Evolutionary conservation across 441 rosid species (phyloP), one percentile per base, ranked within the genome.

Genomic region (Euphorbia schlechtendalii): DNA sequence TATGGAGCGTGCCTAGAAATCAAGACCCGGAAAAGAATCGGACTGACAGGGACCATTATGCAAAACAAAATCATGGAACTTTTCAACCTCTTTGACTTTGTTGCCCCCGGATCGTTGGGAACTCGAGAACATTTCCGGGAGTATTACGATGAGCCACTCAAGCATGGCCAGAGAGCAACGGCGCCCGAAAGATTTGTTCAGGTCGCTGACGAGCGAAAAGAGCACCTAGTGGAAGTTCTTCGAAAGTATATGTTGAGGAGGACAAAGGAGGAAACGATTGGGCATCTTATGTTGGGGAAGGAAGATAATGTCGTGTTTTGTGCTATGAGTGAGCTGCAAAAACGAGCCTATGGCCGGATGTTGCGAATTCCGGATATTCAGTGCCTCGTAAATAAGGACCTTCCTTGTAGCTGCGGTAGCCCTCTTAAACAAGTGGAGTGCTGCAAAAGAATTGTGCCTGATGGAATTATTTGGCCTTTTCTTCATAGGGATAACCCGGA

Each of bases 301-400:
- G 98, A 93, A 80, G 98, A 93, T 75, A 93, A 93, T 68, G 96
- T 88, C 8, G 90, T 93, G 28, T 93, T 93, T 59, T 93, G 98
- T 70, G 81, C 92, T 61, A 93, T 93, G 98, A 90, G 98, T 61
- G 89, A 84, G 72, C 62, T 93, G 72, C 95, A 90, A 73, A 93
- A 81, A 67, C 84, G 93, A 36, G 95, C 81, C 8, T 93, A 90
- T 70, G 73, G 74, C 67, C 84, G 97, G 82, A 87, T 84, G 89
- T 53, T 93, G 67, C 91, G 84, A 68, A 78, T 86, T 53, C 96
- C 97, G 20, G 99, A 93, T 9, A 64, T 90, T 64, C 96, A 86
- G 53, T 88, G 96, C 81, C 95, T 93, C 24, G 74, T 93, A 61
- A 93, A 93, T 74, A 90, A 93, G 79, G 96, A 90, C 76, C 77